Evolutionary conservation across 768 basidiomycete species (phyloP).

Genomic region (Mycena epipterygia): DNA sequence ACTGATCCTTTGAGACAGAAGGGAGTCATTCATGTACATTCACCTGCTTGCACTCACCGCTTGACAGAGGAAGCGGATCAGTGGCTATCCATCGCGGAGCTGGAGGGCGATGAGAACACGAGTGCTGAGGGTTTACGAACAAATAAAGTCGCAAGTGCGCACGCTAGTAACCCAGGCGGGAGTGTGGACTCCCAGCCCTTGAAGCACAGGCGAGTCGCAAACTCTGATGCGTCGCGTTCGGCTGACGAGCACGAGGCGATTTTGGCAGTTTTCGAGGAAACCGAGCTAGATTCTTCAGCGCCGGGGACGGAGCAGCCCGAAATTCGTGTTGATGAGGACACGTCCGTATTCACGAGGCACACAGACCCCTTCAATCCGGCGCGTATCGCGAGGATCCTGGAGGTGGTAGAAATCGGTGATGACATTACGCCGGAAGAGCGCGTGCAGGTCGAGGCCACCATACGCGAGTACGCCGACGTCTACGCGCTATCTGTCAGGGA

Average conservation of each 20-base stretch:
- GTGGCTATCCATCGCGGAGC: not conserved
- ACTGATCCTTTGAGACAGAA: constrained; percentile 14
- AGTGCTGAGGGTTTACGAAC: constrained; percentile 19
- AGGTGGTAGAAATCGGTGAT: constrained; percentile 35
- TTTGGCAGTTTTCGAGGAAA: constrained; percentile 10
- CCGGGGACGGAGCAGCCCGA: constrained; percentile 12
- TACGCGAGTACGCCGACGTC: constrained; percentile 51
- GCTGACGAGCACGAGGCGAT: constrained; percentile 22
- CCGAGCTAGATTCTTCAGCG: not conserved
- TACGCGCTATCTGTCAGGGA: constrained; percentile 56
- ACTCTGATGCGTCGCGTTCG: not conserved
- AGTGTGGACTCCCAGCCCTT: constrained; percentile 15
- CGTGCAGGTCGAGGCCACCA: constrained; percentile 37
- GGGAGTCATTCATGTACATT: not conserved
- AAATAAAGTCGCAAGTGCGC: constrained; percentile 21
- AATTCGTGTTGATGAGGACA: constrained; percentile 5
- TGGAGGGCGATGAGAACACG: constrained; percentile 1
- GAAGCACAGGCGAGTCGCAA: constrained; percentile 11
- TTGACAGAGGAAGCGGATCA: constrained; percentile 1
- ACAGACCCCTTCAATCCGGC: constrained; percentile 11
- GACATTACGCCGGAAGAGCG: constrained; percentile 44
- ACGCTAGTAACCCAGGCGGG: constrained; percentile 24
- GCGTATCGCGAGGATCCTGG: constrained; percentile 4
- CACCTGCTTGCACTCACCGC: constrained; percentile 5
- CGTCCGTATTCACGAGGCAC: constrained; percentile 3